Evolutionary conservation across 495 filamentous ascomycete species (phyloP).

Genomic region (Evernia prunastri): DNA sequence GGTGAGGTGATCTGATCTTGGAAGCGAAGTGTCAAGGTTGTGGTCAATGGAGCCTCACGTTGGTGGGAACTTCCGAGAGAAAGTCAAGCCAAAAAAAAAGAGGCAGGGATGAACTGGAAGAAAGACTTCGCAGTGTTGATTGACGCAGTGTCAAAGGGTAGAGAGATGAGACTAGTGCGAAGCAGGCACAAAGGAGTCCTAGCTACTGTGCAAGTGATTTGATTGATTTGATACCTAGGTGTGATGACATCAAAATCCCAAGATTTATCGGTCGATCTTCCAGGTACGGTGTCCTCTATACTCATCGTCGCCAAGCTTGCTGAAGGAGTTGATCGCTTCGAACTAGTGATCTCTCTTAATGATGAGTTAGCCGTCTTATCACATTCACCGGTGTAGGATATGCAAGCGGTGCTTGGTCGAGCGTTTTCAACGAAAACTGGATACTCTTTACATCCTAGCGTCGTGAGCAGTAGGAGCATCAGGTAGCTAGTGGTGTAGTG

Average conservation of each 20-base stretch:
- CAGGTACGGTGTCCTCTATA: too few species aligned
- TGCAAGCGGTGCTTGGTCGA: background rate
- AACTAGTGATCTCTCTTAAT: background rate
- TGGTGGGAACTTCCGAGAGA: background rate
- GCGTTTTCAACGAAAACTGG: background rate
- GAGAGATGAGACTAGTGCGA: background rate
- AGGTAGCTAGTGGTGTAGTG: background rate
- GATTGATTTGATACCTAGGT: background rate
- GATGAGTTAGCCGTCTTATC: background rate
- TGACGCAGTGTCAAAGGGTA: background rate
- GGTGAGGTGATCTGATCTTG: background rate
- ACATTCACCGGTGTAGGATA: background rate
- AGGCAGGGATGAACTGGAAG: background rate
- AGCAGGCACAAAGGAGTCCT: background rate
- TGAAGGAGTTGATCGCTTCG: too few species aligned
- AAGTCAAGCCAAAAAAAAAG: background rate
- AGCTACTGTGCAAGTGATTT: background rate
- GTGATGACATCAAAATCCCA: too few species aligned
- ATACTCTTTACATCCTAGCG: background rate
- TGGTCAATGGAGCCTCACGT: background rate
- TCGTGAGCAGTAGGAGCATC: background rate
- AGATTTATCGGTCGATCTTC: background rate
- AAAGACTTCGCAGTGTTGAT: background rate
- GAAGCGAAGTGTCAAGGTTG: background rate
- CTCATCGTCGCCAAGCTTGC: too few species aligned